Evolutionary conservation across 164 flowering plant species (phyloP).

Genomic region (Nymphaea thermarum): DNA sequence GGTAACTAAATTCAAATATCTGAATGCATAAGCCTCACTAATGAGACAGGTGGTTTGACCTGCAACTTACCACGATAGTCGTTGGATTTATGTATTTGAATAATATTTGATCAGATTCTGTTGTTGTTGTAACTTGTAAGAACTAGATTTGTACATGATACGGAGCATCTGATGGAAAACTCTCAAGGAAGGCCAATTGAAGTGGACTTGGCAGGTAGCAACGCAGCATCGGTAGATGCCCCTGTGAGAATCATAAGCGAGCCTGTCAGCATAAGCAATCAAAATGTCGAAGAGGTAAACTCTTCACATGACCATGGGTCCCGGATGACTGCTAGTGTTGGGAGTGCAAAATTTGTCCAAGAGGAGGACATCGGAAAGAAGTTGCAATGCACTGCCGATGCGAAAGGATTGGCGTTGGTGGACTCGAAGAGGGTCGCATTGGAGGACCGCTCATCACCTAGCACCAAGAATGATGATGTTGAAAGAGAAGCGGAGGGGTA

Average conservation of each 20-base stretch:
- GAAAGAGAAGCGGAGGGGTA: constrained; percentile 20
- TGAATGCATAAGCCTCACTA: no score
- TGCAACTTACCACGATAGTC: no score
- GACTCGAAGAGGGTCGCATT: neutral
- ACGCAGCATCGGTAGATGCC: constrained; percentile 93
- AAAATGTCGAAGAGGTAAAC: constrained; percentile 64
- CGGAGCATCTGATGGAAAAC: constrained; percentile 26
- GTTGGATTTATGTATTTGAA: no score
- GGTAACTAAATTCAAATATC: no score
- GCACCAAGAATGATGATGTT: neutral
- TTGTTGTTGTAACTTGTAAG: no score
- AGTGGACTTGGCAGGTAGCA: constrained; percentile 49
- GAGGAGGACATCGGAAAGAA: constrained; percentile 61
- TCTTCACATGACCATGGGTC: constrained; percentile 76
- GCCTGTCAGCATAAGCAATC: constrained; percentile 36
- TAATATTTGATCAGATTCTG: no score
- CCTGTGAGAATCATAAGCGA: constrained; percentile 42
- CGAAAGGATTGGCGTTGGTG: constrained; percentile 14
- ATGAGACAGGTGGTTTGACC: no score
- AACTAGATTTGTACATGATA: no score
- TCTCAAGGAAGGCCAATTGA: constrained; percentile 39
- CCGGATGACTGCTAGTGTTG: constrained; percentile 76
- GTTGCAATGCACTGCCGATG: constrained; percentile 93
- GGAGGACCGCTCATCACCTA: neutral
- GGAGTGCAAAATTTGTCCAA: constrained; percentile 53